A percentile compares a stretch with the other conserved stretches of the same genome.
Conservation (phyloP, 2,329 filamentous ascomycete genomes). For the Trichoderma endophyticum region DNA sequence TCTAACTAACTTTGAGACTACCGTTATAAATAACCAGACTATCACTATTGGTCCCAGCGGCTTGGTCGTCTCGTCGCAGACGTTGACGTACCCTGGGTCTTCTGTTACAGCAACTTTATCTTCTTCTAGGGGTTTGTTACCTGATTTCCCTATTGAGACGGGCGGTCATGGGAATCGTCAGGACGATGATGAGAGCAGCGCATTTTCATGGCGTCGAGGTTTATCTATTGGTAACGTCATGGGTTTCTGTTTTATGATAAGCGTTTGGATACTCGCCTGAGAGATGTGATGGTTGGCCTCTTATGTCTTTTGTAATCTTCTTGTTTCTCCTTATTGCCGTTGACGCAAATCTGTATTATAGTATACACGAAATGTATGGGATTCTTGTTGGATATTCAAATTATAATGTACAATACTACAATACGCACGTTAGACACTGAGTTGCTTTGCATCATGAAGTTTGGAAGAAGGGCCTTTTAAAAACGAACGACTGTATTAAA, state of each 20-base stretch:
- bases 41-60: constrained; percentile 48
- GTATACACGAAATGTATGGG: neutral
- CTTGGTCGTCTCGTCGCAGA: constrained; percentile 46
- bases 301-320: neutral
- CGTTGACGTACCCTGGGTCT: constrained; percentile 43
- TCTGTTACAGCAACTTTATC: constrained; percentile 42
- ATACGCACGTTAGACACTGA: neutral
- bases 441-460: neutral
- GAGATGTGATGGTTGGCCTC: neutral
- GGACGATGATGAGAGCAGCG: constrained; percentile 28
- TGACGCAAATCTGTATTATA: neutral
- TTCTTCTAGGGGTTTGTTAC: constrained; percentile 28
- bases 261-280: constrained; percentile 35
- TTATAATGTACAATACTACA: neutral
- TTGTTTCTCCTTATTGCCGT: neutral
- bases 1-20: constrained; percentile 45
- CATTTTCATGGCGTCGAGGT: neutral
- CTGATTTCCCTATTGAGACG: constrained; percentile 28
- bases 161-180: constrained; percentile 7
- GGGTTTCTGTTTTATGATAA: constrained; percentile 38
- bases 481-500: neutral
- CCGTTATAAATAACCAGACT: constrained; percentile 48
- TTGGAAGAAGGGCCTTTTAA: neutral
- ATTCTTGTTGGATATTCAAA: neutral
- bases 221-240: constrained; percentile 22